A percentile compares a stretch with the other conserved stretches of the same genome.
Conservation (phyloP, 2,329 filamentous ascomycete species). For the Aspergillus glaucus region DNA sequence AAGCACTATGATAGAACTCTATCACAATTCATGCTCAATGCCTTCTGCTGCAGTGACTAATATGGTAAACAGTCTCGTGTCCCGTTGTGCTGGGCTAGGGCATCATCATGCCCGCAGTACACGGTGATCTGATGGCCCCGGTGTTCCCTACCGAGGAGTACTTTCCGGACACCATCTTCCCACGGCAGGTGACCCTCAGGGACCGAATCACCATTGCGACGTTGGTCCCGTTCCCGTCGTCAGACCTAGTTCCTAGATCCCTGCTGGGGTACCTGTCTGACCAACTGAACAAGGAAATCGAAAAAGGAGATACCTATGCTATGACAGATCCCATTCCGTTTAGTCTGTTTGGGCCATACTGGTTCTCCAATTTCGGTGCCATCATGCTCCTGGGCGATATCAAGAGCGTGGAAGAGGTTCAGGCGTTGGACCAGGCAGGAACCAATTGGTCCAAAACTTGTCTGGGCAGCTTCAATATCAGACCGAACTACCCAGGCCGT, state of each 20-base stretch:
- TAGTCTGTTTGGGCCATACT: conserved; percentile 73
- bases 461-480: conserved; percentile 87
- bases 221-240: conserved; percentile 73
- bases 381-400: conserved; percentile 81
- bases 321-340: conserved; percentile 71
- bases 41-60: conserved; percentile 16
- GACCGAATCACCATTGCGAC: conserved; percentile 80
- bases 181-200: conserved; percentile 72
- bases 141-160: conserved; percentile 32
- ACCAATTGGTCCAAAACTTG: conserved; percentile 75
- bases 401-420: conserved; percentile 52
- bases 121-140: conserved; percentile 27
- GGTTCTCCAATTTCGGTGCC: conserved; percentile 85
- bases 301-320: conserved; percentile 85
- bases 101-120: conserved; percentile 31
- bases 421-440: conserved; percentile 45
- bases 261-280: conserved; percentile 72
- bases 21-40: background rate
- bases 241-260: conserved; percentile 66
- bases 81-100: conserved; percentile 17
- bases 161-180: conserved; percentile 62
- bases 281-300: conserved; percentile 83
- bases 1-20: background rate
- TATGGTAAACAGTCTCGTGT: conserved; percentile 32
- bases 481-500: conserved; percentile 85